These are phyloP conservation scores for Dipteronia sinensis DNA, from an alignment of 345 rosid species.

Conservation along the genomic window DNA sequence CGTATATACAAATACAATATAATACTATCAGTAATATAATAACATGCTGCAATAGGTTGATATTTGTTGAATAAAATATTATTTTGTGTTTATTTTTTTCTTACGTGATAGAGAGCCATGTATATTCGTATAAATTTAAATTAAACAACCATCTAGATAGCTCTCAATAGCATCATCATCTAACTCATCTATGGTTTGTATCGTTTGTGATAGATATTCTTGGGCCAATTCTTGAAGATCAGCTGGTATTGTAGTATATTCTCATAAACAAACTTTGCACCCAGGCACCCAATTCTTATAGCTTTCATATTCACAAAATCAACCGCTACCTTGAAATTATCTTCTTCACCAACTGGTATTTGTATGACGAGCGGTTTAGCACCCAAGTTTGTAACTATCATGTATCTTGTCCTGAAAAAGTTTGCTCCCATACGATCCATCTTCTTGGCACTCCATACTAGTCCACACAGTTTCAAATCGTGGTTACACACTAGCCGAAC, in stretches of 20 bases:
- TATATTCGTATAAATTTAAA: too few relatives aligned
- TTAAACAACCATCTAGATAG: conserved; percentile 65
- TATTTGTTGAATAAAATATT: too few relatives aligned
- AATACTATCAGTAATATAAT: too few relatives aligned
- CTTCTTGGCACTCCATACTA: conserved; percentile 94
- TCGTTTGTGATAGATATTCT: conserved; percentile 65
- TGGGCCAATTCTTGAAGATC: conserved; percentile 79
- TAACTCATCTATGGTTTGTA: conserved; percentile 71
- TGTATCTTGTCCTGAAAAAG: conserved; percentile 88
- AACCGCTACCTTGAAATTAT: conserved; percentile 60
- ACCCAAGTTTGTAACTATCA: conserved; percentile 91
- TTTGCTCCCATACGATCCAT: conserved; percentile 99
- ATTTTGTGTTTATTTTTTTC: too few relatives aligned
- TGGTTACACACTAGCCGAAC: conserved; percentile 93
- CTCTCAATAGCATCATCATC: conserved; percentile 92
- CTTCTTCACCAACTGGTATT: conserved; percentile 87
- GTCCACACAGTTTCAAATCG: conserved; percentile 99
- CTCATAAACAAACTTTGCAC: conserved; percentile 68
- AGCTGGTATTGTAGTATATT: conserved; percentile 61
- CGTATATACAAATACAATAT: too few relatives aligned
- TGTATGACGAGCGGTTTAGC: conserved; percentile 92
- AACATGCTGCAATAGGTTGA: too few relatives aligned
- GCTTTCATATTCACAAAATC: conserved; percentile 94
- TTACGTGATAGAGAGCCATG: too few relatives aligned
- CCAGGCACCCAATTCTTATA: conserved; percentile 60